Base-by-base conservation (phyloP, 2,329 filamentous ascomycete species). In the Neofusicoccum umdonicola region DNA sequence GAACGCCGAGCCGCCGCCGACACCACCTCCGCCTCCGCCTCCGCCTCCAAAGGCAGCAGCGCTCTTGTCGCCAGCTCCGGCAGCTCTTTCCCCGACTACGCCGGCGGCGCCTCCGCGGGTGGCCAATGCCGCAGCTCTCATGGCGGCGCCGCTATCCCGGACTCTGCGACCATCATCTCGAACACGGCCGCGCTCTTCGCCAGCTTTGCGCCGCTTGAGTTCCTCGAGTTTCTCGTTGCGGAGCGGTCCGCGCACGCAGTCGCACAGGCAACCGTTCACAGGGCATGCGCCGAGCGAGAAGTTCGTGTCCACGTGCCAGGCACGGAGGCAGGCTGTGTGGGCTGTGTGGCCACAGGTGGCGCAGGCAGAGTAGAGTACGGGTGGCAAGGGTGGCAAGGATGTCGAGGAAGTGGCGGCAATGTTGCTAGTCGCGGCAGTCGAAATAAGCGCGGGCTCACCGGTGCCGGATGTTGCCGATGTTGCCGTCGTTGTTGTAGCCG, bases 341-440 rank as follows among this genome's bases (percentile, higher is more conserved):
- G 83, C 85, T 44, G 83, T 82, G 69, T 89, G 87, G 3, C 85
- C 85, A 72, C 87, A 89, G 12, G 83, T 77, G 69, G 86, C 79
- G 72, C 87, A 89, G 77, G 82, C 83, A 4, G 82, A 81, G 81
- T 82, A 87, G 19, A 86, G 77, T 6, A 73, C 71, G 15, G 77
- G 65, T 70, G 15, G 63, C 54, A 15, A 72, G 64, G 7, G 74
- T 68, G 3, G 68, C 31, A 47, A 50, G 34, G 52, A 37, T 15
- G 42, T 15, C 19, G 34, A 41, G 9, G 44, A 31, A 1, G 13
- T 48, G 13, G 45, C 58, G 41, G 19, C 58, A 35, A 22, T 31
- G 31, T 47, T n/a, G 22, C 31, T 12, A 19, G 5, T 9, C 17
- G 27, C 42, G n/a, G 39, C 41, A 5, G 48, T 17, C 5, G 39